Conservation (phyloP, 306 rosid genomes). For the Lathyrus sativus region DNA sequence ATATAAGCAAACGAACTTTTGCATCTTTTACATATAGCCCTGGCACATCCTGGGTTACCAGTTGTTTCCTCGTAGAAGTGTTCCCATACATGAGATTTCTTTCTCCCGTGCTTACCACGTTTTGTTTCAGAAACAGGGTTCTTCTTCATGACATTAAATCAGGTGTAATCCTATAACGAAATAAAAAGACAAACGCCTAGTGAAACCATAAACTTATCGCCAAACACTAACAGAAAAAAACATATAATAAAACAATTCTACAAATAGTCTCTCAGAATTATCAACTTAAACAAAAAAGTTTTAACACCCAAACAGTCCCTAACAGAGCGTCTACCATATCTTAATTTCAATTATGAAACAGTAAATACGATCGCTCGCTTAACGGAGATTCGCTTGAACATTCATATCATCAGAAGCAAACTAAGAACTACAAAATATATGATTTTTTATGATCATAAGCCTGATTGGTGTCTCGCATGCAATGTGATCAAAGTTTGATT, state of each 20-base stretch:
- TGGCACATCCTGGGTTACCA: constrained; percentile 57
- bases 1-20: constrained; percentile 76
- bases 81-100: constrained; percentile 91
- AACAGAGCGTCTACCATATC: neutral
- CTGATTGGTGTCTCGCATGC: too few species aligned
- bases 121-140: constrained; percentile 44
- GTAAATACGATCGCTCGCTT: too few species aligned
- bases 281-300: neutral
- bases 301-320: neutral
- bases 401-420: neutral
- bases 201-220: neutral
- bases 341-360: neutral
- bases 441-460: too few species aligned
- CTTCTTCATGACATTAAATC: constrained; percentile 52
- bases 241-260: neutral
- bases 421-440: neutral
- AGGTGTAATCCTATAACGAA: constrained; percentile 40
- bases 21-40: constrained; percentile 82
- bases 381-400: neutral
- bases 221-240: too few species aligned
- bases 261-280: neutral
- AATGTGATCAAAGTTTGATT: too few species aligned
- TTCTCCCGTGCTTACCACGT: constrained; percentile 59
- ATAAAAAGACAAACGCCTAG: constrained; percentile 14
- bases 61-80: constrained; percentile 67